A percentile compares a stretch with the other conserved stretches of the same genome.
phyloP scores from a whole-genome alignment of 1,139 yeast genomes.

The Hyphopichia khmerensis region DNA sequence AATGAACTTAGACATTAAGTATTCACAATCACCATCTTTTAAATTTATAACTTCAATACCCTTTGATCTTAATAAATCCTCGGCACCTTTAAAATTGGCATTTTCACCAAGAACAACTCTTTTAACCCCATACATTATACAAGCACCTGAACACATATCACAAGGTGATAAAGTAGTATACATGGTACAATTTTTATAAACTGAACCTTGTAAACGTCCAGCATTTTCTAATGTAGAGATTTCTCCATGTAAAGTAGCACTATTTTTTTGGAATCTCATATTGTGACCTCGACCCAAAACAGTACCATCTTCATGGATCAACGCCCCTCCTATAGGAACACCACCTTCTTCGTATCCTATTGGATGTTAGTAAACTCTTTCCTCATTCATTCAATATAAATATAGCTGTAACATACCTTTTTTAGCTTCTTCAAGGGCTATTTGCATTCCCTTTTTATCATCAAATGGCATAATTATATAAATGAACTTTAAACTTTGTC shows the following conservation, averaged over 20 bases:
- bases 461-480: conserved; percentile 52
- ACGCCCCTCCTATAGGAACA: conserved; percentile 82
- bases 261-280: conserved; percentile 75
- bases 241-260: conserved; percentile 88
- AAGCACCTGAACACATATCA: conserved; percentile 93
- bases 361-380: conserved; percentile 16
- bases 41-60: conserved; percentile 78
- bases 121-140: conserved; percentile 80
- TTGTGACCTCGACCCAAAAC: conserved; percentile 88
- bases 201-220: conserved; percentile 72
- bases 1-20: conserved; percentile 75
- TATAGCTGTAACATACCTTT: conserved; percentile 56
- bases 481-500: too few relatives aligned
- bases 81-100: conserved; percentile 73
- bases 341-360: conserved; percentile 79
- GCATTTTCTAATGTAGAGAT: conserved; percentile 86
- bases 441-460: conserved; percentile 63
- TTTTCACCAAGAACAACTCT: conserved; percentile 90
- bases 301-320: conserved; percentile 72
- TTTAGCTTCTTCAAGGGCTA: conserved; percentile 72
- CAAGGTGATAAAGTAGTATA: conserved; percentile 94
- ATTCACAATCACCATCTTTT: conserved; percentile 65
- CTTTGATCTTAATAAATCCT: conserved; percentile 59
- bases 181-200: conserved; percentile 72
- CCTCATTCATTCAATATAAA: too few relatives aligned